phyloP scores from a whole-genome alignment of 2,329 filamentous ascomycete species.

The Fusarium secorum region DNA sequence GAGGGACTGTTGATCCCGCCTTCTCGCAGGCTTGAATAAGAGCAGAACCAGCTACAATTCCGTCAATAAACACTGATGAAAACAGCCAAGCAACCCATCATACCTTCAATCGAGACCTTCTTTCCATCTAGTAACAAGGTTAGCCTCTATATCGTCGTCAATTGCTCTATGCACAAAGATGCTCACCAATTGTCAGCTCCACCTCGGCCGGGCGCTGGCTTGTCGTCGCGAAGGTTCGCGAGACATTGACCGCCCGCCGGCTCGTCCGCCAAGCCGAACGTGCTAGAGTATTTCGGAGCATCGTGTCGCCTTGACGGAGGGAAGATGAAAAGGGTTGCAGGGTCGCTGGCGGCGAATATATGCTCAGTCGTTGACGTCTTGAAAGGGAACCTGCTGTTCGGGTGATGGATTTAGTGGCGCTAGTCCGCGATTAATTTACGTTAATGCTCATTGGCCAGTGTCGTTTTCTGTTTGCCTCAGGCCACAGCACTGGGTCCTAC shows the following conservation, averaged over 20 bases:
- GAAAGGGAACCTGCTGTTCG: conserved; percentile 50
- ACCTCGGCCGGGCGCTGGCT: conserved; percentile 85
- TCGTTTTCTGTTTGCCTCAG: conserved; percentile 48
- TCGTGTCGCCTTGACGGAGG: conserved; percentile 68
- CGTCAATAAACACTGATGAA: conserved; percentile 47
- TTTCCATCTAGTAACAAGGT: conserved; percentile 77
- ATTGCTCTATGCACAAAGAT: conserved; percentile 43
- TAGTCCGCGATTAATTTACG: conserved; percentile 57
- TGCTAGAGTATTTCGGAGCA: conserved; percentile 73
- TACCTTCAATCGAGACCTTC: conserved; percentile 98
- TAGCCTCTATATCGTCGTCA: conserved; percentile 43
- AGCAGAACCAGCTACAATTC: conserved; percentile 82
- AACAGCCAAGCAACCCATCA: conserved; percentile 33
- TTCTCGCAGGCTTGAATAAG: conserved; percentile 99
- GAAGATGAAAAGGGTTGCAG: conserved; percentile 50
- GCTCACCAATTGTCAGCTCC: conserved; percentile 89
- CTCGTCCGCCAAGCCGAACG: conserved; percentile 73
- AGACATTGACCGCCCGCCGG: conserved; percentile 65
- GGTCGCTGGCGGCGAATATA: conserved; percentile 47
- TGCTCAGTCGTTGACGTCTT: conserved; percentile 53
- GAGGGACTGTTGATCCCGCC: conserved; percentile 87
- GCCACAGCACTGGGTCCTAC: conserved; percentile 32
- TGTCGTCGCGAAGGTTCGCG: conserved; percentile 84
- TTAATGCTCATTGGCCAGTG: conserved; percentile 51
- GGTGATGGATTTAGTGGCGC: conserved; percentile 51